Evolutionary conservation across 2,329 filamentous ascomycete genomes (phyloP), one percentile per base, ranked within the genome.

Genomic region (Colletotrichum musicola): DNA sequence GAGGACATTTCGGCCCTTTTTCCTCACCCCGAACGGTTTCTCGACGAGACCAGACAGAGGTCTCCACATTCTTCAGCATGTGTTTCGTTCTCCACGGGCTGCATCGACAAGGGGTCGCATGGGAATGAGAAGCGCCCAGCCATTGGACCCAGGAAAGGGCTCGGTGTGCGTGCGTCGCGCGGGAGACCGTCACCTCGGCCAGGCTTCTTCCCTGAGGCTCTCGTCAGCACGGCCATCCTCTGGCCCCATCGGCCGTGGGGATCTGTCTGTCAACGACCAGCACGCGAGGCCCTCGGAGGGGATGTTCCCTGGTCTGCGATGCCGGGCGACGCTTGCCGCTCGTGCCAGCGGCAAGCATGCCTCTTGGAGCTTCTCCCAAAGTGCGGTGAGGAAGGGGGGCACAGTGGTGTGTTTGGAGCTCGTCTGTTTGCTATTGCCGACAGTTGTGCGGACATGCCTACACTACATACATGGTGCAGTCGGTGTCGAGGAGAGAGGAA

Each of bases 11-110:
- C 62, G 65, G 62, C 62, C 62, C 55, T 56, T 59, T 50, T 65
- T 49, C 30, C 27, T 44, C 46, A 30, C 40, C n/a, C 22, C 46
- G 18, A 53, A 30, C 42, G 46, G 49, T 5, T 22, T 47, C 44
- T 35, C 10, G 7, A 35, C 30, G 47, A 59, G 20, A n/a, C 18
- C 42, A 22, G 30, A 35, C 30, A 35, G 30, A 35, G 2, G 35
- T 53, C 55, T 46, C 65, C 62, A 68, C 65, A 68, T 60, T 65
- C 65, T 68, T 60, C 65, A 68, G 42, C 53, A 44, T 14, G 25
- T 42, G 55, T 60, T 55, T 55, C 25, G 40, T 60, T 65, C 65
- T 56, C 40, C 60, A 30, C 13, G 53, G 12, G 2, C 40, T 42
- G 40, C 40, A 42, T 14, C 40, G 40, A 42, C 40, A 42, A 42